Base-by-base conservation (phyloP, 495 filamentous ascomycete species). In the Aspergillus sclerotiicarbonarius region DNA sequence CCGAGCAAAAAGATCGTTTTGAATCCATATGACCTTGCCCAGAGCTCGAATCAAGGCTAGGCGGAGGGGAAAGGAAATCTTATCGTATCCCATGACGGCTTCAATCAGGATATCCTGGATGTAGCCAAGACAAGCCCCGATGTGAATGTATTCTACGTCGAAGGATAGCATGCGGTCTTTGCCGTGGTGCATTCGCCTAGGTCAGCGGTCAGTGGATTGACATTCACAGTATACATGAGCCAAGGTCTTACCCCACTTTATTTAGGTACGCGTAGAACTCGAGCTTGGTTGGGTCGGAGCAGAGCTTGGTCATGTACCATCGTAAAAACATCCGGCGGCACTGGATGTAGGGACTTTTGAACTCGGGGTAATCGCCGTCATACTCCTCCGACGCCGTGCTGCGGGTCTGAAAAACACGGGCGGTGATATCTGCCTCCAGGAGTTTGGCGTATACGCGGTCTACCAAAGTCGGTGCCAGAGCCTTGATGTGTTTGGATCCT, bases 131-230 rank as follows among this genome's bases (percentile, higher is more conserved):
- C 47, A 50, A 9, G 29, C 47, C 13, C 47, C 47, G 15, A 50
- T 50, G 47, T 50, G 47, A 15, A 50, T 50, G 47, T 50, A 50
- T 32, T 50, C 47, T 6, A 50, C 47, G 9, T 50, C 5, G 25
- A 50, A 50, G 8, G 47, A 29, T 12, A 50, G 29, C 47, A 50
- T 50, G 47, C 47, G 47, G 29, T 50, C 47, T 50, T 50, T 50
- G 29, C 47, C 47, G 13, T 16, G 8, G 47, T 50, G 47, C 47
- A 50, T 50, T n/a, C 47, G 47, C 10, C 47, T 50, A 25, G 2
- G 5, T 5, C 5, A 25, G 25, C 5, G 25, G 25, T 25, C 25
- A 25, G 25, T 25, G 25, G 25, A n/a, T n/a, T n/a, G n/a, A n/a
- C n/a, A n/a, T n/a, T n/a, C n/a, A n/a, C n/a, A n/a, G n/a, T n/a